These are phyloP conservation scores for Fusarium ramigenum DNA, from an alignment of 2,329 filamentous ascomycete genomes.

Conservation along the genomic window DNA sequence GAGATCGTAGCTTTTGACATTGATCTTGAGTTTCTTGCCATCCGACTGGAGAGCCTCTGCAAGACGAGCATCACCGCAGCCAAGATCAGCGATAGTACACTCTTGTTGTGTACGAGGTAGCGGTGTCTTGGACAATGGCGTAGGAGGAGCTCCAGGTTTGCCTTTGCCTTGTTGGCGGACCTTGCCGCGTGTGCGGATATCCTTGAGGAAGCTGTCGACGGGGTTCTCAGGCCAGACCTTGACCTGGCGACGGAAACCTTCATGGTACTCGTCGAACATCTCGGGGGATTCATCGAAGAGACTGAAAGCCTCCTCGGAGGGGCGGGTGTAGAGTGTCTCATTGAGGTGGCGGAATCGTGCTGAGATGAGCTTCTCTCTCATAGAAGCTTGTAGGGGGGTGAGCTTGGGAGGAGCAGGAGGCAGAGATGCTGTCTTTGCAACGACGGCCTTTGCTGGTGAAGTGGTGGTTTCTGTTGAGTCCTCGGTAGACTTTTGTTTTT, in stretches of 20 bases:
- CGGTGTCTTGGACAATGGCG: constrained; percentile 51
- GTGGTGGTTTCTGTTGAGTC: constrained; percentile 17
- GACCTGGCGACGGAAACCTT: constrained; percentile 94
- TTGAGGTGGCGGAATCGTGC: constrained; percentile 98
- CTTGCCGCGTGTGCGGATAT: constrained; percentile 74
- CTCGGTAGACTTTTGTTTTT: constrained; percentile 32
- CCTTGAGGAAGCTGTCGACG: constrained; percentile 83
- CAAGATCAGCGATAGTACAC: constrained; percentile 88
- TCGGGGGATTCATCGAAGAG: constrained; percentile 88
- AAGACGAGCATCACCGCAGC: constrained; percentile 90
- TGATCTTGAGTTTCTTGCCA: constrained; percentile 73
- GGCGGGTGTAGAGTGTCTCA: constrained; percentile 93
- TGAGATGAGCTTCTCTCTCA: constrained; percentile 94
- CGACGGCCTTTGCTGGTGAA: constrained; percentile 33
- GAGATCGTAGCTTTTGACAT: constrained; percentile 87
- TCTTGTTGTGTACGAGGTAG: constrained; percentile 77
- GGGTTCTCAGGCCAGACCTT: constrained; percentile 97
- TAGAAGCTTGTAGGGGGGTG: constrained; percentile 90
- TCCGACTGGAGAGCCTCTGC: constrained; percentile 73
- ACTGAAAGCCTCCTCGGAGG: constrained; percentile 82
- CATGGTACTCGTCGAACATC: constrained; percentile 96
- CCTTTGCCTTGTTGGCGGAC: constrained; percentile 51
- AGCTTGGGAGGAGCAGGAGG: constrained; percentile 67
- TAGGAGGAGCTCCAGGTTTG: constrained; percentile 41
- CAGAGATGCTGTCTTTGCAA: constrained; percentile 43